Evolutionary conservation across 768 basidiomycete genomes (phyloP), one percentile per base, ranked within the genome.

Genomic region (Russula emetica): DNA sequence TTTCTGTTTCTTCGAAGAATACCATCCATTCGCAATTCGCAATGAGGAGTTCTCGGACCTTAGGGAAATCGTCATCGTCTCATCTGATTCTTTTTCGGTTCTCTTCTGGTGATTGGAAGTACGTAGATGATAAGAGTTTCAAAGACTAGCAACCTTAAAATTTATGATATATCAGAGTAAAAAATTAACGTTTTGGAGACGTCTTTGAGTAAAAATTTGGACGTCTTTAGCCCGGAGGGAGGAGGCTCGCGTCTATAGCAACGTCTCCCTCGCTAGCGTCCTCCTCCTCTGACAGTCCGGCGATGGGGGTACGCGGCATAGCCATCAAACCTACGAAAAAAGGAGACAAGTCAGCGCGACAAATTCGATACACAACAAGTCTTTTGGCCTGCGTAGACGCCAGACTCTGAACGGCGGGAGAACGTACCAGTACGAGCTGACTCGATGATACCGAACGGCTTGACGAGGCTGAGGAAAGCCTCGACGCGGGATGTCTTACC

Each of bases 401-500:
- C 38, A 40, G 38, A 40, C 38, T 10, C 45, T n/a, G 11, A 18
- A 20, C 26, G 26, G 49, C 26, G 49, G 14, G 6, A 8, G 5
- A 53, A 44, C 84, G 62, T 66, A 95, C 95, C 96, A 38, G 94
- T 94, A 60, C 97, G 79, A 24, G 97, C 95, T 32, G 93, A 89
- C 78, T 99, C 97, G 58, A 99, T 82, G 59, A 99, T 85, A 42
- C 97, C 97, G 69, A 95, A 99, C 10, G 96, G 95, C 73, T 94
- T 90, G 70, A 98, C 77, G 50, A 99, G 76, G 66, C 81, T 87
- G 71, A 99, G 78, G 80, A 98, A 98, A 20, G 94, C 94, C 71
- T 98, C 89, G 49, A 98, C 92, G 59, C 95, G 82, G 49, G 81
- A 78, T 45, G 92, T 93, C 81, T 98, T 98, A 40, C 92, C 97